Base-by-base conservation (phyloP, 768 basidiomycete species). In the Gloeopeniophorella convolvens region DNA sequence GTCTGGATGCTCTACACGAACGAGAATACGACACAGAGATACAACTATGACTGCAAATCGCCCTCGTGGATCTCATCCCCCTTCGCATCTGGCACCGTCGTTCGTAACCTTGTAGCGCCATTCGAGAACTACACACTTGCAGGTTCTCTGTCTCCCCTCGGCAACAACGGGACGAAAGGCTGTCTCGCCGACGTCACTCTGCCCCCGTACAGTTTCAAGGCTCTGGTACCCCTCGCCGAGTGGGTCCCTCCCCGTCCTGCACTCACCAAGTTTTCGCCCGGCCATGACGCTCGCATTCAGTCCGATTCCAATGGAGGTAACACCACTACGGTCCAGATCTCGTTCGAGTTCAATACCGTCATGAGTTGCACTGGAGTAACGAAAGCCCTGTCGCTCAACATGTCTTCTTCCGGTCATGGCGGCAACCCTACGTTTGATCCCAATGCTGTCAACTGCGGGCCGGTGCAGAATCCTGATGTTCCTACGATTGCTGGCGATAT, bases 1-100 rank as follows among this genome's bases (percentile, higher is more conserved):
- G 74, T 94, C 48, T 93, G 89, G 89, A 45, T 95, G 60, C 67
- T 96, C 5, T 94, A 80, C 67, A 80, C 86, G 35, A 96, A 95
- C 66, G 83, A 89, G 70, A 96, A 96, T 59, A 41, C 60, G 37
- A 87, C 92, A 3, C 67, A 69, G 50, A 76, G 80, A 0, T 92
- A 82, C 68, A 62, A 70, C 16, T 79, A 71, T 60, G 69, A 81
- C 56, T 96, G 93, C 66, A 67, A 63, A 12, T 51, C 68, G 10
- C 16, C 62, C 1, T 59, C 70, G 13, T 91, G 89, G 89, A 91
- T 95, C 47, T 83, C 85, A 0, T 77, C 90, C 0, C 92, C 93
- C 0, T 94, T 75, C 66, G 57, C 65, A 37, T 76, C 78, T 5
- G 78, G 78, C n/a, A 75, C 68, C 8, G 63, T 59, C 3, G 78